Evolutionary conservation across 2,329 filamentous ascomycete species (phyloP).

Genomic region (Dendryphion nanum): DNA sequence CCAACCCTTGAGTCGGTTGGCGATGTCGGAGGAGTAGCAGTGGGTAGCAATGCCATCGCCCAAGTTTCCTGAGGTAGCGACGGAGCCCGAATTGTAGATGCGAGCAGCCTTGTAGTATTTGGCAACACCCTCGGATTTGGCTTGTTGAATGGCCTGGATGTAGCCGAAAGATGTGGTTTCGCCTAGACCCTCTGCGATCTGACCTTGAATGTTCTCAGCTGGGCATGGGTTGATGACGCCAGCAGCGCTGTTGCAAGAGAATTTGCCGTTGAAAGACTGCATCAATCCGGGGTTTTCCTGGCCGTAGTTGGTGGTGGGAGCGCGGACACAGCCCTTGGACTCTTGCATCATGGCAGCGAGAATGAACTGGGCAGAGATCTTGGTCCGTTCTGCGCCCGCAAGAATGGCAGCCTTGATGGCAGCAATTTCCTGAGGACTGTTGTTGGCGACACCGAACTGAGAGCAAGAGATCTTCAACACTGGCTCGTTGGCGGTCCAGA

Average conservation of each 20-base stretch:
- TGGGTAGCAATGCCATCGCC: slow-evolving; percentile 44
- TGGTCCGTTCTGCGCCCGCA: slow-evolving; percentile 24
- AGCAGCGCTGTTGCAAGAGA: slow-evolving; percentile 37
- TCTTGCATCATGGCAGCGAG: slow-evolving; percentile 49
- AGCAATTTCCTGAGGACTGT: slow-evolving; percentile 37
- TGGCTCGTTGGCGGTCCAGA: slow-evolving; percentile 33
- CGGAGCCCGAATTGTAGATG: slow-evolving; percentile 51
- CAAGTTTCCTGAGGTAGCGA: slow-evolving; percentile 37
- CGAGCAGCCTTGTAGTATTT: slow-evolving; percentile 50
- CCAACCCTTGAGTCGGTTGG: slow-evolving; percentile 49
- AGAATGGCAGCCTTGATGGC: slow-evolving; percentile 41
- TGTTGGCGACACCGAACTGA: slow-evolving; percentile 34
- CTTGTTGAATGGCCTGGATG: slow-evolving; percentile 35
- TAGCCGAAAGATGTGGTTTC: slow-evolving; percentile 45
- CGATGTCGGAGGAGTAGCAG: slow-evolving; percentile 54
- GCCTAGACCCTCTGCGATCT: slow-evolving; percentile 48
- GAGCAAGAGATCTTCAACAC: slow-evolving; percentile 39
- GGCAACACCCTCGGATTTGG: slow-evolving; percentile 29
- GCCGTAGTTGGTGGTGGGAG: slow-evolving; percentile 42
- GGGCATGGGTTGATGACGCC: slow-evolving; percentile 42
- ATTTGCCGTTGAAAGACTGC: slow-evolving; percentile 44
- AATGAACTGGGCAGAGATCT: slow-evolving; percentile 43
- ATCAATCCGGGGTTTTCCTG: slow-evolving; percentile 49
- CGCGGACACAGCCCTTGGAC: slow-evolving; percentile 48
- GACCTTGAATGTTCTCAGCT: slow-evolving; percentile 34